phyloP scores from a whole-genome alignment of 2,329 filamentous ascomycete species.

The Tolypocladium tundrense region DNA sequence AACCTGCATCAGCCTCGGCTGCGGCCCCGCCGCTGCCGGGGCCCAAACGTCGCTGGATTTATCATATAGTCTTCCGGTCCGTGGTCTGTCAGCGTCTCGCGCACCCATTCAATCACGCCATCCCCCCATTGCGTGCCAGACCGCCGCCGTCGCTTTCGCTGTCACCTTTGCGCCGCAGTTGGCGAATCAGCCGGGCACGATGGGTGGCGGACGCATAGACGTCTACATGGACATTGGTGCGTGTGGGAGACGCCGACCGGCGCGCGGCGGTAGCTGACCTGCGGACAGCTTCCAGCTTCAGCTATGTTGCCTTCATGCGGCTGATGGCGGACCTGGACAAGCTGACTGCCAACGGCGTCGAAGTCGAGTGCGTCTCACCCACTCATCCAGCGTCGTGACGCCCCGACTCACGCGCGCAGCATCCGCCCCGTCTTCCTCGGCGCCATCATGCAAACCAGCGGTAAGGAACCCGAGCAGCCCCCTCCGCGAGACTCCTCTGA shows the following conservation, averaged over 20 bases:
- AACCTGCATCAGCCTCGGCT: not conserved
- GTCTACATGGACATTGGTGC: constrained; percentile 58
- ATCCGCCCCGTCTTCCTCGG: constrained; percentile 64
- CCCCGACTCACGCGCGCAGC: constrained; percentile 24
- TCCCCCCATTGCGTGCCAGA: not conserved
- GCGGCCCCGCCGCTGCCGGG: not conserved
- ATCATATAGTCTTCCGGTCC: not conserved
- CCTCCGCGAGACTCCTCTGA: not conserved
- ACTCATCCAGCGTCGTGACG: no score
- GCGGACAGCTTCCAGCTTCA: constrained; percentile 51
- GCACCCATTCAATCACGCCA: not conserved
- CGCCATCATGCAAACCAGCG: constrained; percentile 50
- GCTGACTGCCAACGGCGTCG: constrained; percentile 47
- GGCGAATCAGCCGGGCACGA: constrained; percentile 15
- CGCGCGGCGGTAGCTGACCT: not conserved
- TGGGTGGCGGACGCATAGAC: constrained; percentile 53
- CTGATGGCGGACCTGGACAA: constrained; percentile 43
- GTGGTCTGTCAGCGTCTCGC: not conserved
- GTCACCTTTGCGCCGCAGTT: not conserved
- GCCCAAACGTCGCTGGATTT: not conserved
- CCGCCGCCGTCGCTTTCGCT: not conserved
- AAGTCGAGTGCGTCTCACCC: constrained; percentile 49
- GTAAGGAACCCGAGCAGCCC: constrained; percentile 22
- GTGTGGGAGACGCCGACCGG: not conserved
- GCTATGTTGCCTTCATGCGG: constrained; percentile 46